Conservation (phyloP, 176 grass and related monocot species). For the Lolium perenne region DNA sequence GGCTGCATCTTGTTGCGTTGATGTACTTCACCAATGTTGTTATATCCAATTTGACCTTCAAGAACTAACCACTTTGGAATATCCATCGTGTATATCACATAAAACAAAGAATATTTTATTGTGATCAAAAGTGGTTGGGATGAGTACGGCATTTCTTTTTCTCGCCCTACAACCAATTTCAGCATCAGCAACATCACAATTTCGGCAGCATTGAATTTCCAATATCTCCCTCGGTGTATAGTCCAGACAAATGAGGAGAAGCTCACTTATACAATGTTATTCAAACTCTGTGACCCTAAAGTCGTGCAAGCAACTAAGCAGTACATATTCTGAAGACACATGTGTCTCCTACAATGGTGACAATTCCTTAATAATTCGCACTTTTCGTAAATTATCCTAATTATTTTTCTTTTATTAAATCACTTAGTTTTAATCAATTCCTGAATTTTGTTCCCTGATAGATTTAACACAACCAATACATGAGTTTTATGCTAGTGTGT, state of each 20-base stretch:
- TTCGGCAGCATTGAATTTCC: constrained; percentile 51
- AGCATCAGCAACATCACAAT: constrained; percentile 15
- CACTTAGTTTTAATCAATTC: too few relatives aligned
- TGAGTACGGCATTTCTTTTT: constrained; percentile 84
- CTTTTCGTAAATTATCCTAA: too few relatives aligned
- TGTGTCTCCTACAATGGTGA: constrained; percentile 60
- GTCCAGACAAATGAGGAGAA: constrained; percentile 72
- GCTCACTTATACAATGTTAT: constrained; percentile 81
- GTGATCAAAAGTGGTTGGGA: constrained; percentile 96
- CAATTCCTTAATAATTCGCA: neutral
- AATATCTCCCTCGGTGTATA: constrained; percentile 73
- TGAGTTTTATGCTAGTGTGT: too few relatives aligned
- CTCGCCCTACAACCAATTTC: constrained; percentile 37
- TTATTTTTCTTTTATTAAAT: too few relatives aligned
- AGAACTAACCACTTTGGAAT: constrained; percentile 65
- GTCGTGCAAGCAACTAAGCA: constrained; percentile 65
- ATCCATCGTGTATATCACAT: constrained; percentile 87
- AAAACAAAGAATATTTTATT: constrained; percentile 74
- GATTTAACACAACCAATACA: too few relatives aligned
- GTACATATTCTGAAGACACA: constrained; percentile 25
- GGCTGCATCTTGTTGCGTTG: constrained; percentile 80
- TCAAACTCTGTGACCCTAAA: constrained; percentile 79
- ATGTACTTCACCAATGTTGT: constrained; percentile 81
- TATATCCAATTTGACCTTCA: constrained; percentile 90
- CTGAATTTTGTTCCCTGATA: too few relatives aligned